Evolutionary conservation across 2,329 filamentous ascomycete genomes (phyloP), one percentile per base, ranked within the genome.

Genomic region (Blastomyces parvus): DNA sequence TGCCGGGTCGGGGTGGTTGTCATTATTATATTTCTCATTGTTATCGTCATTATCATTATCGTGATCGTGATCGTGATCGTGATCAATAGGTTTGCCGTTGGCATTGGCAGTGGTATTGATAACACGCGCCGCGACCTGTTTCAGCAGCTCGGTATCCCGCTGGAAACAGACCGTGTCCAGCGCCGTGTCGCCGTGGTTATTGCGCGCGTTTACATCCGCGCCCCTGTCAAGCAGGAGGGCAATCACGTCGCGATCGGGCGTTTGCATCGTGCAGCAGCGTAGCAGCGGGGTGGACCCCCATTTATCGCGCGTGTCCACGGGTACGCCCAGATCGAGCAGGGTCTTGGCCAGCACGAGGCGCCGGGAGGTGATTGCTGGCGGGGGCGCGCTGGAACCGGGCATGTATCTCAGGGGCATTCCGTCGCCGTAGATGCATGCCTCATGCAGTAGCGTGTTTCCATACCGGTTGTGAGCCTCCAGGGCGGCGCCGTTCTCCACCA

Each of bases 221-320:
- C 59, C 59, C 9, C n/a, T 27, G 19, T 52, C 44, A 36, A 61
- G 48, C 38, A 52, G 46, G 48, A 61, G 42, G n/a, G 25, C 59
- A 38, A 61, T 53, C n/a, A 61, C 44, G 19, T 53, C 30, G 14
- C 44, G 59, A 11, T 59, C 57, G 13, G 57, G 57, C 11, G 9
- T 11, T 27, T 27, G 40, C 57, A 59, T 59, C n/a, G 57, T 59
- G 22, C 57, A 59, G 57, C 57, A 59, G 38, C 57, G 57, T 4
- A 59, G 13, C 22, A 59, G 57, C 40, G 57, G 57, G 6, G 57
- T 61, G 42, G 59, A 38, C 17, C 59, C 44, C 59, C 59, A 53
- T 38, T 38, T 38, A 22, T 61, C 46, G 6, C 46, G 33, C 5
- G 59, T 53, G 59, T 61, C 46, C 17, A 61, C 36, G 30, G 59